Conservation (phyloP, 352 stramenopile genomes). For the Phytophthora fragariaefolia region DNA sequence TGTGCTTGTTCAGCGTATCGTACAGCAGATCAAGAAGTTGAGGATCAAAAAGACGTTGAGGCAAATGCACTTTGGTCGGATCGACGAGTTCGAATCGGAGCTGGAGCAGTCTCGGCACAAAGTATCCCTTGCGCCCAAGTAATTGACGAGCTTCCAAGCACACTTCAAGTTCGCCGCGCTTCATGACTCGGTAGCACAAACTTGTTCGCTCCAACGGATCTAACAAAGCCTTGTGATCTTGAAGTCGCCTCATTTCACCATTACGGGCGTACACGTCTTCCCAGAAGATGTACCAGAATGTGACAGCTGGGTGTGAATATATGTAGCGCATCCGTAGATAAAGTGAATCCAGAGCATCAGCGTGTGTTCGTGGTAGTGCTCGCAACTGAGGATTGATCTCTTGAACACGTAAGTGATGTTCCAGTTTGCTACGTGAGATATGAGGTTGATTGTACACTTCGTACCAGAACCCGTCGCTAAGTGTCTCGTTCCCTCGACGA, state of each 20-base stretch:
- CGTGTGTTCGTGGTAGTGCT: background rate
- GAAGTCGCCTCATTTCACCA: slow-evolving; percentile 28
- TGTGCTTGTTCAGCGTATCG: slow-evolving; percentile 1
- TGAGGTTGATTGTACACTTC: slow-evolving; percentile 43
- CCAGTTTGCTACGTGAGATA: slow-evolving; percentile 21
- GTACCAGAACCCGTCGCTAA: slow-evolving; percentile 47
- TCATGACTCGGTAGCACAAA: slow-evolving; percentile 45
- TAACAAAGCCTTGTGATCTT: slow-evolving; percentile 12
- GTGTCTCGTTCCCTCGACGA: slow-evolving; percentile 21
- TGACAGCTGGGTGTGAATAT: slow-evolving; percentile 28
- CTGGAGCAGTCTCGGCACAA: slow-evolving; percentile 1
- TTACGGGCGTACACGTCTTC: slow-evolving; percentile 44
- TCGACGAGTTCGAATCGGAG: slow-evolving; percentile 1
- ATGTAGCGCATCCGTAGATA: slow-evolving; percentile 24
- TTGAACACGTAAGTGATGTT: slow-evolving; percentile 10
- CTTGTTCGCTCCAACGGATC: slow-evolving; percentile 23
- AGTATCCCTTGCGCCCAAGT: slow-evolving; percentile 8
- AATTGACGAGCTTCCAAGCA: slow-evolving; percentile 25
- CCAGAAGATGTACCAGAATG: slow-evolving; percentile 53
- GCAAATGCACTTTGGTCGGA: slow-evolving; percentile 7
- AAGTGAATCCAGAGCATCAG: slow-evolving; percentile 6
- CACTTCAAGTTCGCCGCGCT: slow-evolving; percentile 25
- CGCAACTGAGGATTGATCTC: slow-evolving; percentile 12
- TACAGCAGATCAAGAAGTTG: slow-evolving; percentile 4
- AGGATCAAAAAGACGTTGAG: background rate